Conservation (phyloP, 306 rosid genomes). For the Vigna unguiculata region DNA sequence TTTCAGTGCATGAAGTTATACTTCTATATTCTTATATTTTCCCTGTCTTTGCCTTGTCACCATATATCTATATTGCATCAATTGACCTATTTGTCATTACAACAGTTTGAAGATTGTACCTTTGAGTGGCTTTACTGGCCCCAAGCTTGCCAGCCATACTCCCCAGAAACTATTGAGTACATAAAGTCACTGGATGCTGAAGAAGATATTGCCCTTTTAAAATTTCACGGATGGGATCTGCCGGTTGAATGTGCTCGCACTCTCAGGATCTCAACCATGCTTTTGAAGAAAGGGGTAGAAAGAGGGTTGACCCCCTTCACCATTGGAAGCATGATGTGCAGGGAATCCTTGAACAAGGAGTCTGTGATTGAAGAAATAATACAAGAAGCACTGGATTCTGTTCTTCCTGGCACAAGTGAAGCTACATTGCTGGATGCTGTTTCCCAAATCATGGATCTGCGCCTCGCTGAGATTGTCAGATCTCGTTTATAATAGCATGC, state of each 20-base stretch:
- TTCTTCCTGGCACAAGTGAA: conserved; percentile 85
- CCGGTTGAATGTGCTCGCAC: conserved; percentile 79
- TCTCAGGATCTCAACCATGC: conserved; percentile 84
- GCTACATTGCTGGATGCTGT: conserved; percentile 72
- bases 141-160: conserved; percentile 78
- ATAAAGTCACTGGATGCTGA: conserved; percentile 76
- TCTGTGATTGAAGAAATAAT: conserved; percentile 81
- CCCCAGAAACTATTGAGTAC: conserved; percentile 65
- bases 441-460: conserved; percentile 70
- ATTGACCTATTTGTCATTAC: conserved; percentile 42
- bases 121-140: conserved; percentile 98
- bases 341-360: conserved; percentile 72
- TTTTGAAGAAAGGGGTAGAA: conserved; percentile 81
- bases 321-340: conserved; percentile 83
- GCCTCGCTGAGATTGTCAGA: conserved; percentile 56
- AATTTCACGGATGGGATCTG: conserved; percentile 87
- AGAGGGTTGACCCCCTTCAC: conserved; percentile 76
- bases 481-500: conserved; percentile 46
- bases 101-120: conserved; percentile 93
- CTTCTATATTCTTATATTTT: background rate
- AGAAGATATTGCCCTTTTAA: conserved; percentile 75
- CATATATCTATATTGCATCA: background rate
- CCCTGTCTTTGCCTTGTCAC: background rate
- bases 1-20: conserved; percentile 31
- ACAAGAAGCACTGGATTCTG: conserved; percentile 66